Conservation (phyloP, 495 filamentous ascomycete genomes). For the Xylaria cubensis region DNA sequence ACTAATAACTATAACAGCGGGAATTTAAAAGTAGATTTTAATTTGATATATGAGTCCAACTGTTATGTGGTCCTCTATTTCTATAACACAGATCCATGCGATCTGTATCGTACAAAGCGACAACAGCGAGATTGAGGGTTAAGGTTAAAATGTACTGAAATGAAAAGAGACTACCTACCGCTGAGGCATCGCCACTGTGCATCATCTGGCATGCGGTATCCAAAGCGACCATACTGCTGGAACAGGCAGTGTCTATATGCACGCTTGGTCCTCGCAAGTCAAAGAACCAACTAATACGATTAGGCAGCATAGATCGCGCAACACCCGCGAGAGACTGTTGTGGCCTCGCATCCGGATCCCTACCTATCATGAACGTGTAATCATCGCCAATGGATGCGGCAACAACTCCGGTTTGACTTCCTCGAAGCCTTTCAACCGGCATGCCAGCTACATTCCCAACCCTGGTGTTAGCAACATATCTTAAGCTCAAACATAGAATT, state of each 20-base stretch:
- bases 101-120: too few relatives aligned
- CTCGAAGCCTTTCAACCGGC: background rate
- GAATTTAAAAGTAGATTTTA: too few relatives aligned
- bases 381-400: background rate
- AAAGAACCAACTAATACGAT: conserved; percentile 55
- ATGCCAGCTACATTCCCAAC: background rate
- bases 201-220: background rate
- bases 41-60: too few relatives aligned
- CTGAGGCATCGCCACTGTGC: background rate
- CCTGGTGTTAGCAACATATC: too few relatives aligned
- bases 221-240: conserved; percentile 46
- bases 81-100: too few relatives aligned
- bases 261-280: conserved; percentile 49
- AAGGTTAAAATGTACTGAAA: background rate
- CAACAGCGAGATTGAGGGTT: too few relatives aligned
- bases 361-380: background rate
- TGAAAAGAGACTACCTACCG: background rate
- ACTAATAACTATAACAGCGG: too few relatives aligned
- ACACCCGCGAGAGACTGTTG: background rate
- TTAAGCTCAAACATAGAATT: background rate
- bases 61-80: too few relatives aligned
- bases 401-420: background rate
- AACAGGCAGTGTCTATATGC: conserved; percentile 63
- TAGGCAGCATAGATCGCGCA: conserved; percentile 30
- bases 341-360: background rate